Conservation (phyloP, 75 land plant genomes). For the Sequoia sempervirens region DNA sequence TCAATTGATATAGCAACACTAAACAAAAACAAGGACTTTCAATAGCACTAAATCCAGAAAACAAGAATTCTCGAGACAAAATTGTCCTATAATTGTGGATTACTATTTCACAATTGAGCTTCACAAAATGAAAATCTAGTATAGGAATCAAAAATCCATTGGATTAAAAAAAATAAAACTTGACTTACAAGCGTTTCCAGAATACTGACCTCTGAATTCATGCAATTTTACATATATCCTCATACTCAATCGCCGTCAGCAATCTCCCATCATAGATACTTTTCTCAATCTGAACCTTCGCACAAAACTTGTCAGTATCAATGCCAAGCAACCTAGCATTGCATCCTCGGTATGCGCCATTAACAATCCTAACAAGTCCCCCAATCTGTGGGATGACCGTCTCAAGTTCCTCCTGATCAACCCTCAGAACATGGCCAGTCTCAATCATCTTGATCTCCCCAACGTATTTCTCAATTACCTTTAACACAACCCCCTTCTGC, state of each 20-base stretch:
- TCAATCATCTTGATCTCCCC: slow-evolving; percentile 95
- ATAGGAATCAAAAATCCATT: neutral
- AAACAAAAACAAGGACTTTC: neutral
- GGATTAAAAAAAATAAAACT: neutral
- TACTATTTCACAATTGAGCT: neutral
- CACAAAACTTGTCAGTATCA: slow-evolving; percentile 65
- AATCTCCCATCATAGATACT: slow-evolving; percentile 88
- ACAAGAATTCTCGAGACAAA: neutral
- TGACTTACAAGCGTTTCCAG: neutral
- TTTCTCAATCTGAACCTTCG: slow-evolving; percentile 90
- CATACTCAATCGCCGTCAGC: slow-evolving; percentile 72
- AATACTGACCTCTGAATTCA: slow-evolving; percentile 8
- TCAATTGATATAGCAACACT: neutral
- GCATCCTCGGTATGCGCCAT: slow-evolving; percentile 93
- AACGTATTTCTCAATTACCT: slow-evolving; percentile 88
- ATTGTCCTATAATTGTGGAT: neutral
- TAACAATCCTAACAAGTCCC: slow-evolving; percentile 78
- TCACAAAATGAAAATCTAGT: neutral
- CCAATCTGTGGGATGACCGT: slow-evolving; percentile 98
- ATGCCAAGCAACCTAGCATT: slow-evolving; percentile 71
- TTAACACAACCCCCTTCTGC: slow-evolving; percentile 77
- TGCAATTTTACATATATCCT: slow-evolving; percentile 82
- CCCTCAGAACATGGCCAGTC: slow-evolving; percentile 69
- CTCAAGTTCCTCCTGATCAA: slow-evolving; percentile 96
- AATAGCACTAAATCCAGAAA: neutral